phyloP scores from a whole-genome alignment of 371 early-diverging fungal genomes.

The Rhizomucor pusillus region DNA sequence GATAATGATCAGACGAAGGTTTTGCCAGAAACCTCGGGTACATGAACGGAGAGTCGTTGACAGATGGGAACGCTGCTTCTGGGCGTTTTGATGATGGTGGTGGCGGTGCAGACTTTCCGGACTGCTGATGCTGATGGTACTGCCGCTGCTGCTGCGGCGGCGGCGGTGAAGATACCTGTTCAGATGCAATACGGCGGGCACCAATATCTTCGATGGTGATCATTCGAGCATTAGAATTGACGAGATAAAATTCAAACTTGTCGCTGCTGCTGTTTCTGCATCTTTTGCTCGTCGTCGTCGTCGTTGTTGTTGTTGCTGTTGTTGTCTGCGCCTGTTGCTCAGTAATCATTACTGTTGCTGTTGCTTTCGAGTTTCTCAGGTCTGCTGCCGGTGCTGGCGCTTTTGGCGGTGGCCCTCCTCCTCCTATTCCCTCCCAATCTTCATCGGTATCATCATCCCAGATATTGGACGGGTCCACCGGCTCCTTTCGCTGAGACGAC shows the following conservation, averaged over 20 bases:
- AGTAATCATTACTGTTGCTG: too few relatives aligned
- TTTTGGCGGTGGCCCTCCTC: not conserved
- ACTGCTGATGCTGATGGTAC: not conserved
- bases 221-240: not conserved
- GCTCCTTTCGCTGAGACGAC: not conserved
- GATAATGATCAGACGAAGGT: conserved; percentile 9
- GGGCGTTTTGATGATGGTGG: conserved; percentile 2
- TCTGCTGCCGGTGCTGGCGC: too few relatives aligned
- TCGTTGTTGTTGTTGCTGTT: not conserved
- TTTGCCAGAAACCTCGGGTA: conserved; percentile 6
- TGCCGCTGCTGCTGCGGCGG: not conserved
- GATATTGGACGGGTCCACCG: too few relatives aligned
- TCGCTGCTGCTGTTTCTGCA: not conserved
- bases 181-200: too few relatives aligned
- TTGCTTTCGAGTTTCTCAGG: too few relatives aligned
- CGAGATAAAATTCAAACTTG: too few relatives aligned
- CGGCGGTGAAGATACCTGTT: not conserved
- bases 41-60: conserved; percentile 10
- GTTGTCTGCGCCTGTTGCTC: not conserved
- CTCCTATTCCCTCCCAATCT: not conserved
- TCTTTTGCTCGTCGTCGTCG: not conserved
- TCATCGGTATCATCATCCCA: not conserved
- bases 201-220: not conserved
- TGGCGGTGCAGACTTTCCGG: not conserved
- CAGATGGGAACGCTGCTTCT: not conserved